Evolutionary conservation across 2,329 filamentous ascomycete genomes (phyloP).

Genomic region (Paecilomyces niveus): DNA sequence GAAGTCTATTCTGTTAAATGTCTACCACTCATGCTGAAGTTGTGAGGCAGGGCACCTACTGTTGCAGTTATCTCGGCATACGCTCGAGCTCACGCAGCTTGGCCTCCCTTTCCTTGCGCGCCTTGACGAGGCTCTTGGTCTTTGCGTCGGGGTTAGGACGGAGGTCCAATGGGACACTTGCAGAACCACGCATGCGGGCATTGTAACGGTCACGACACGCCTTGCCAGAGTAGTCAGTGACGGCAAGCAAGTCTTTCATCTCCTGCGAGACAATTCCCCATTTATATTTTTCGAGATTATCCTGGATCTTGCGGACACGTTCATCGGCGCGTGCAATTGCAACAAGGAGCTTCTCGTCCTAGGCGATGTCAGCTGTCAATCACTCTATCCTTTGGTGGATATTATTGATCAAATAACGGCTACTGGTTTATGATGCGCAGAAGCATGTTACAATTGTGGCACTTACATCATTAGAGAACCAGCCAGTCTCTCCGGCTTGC

Average conservation of each 20-base stretch:
- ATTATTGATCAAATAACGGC: background rate
- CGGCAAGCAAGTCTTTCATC: slow-evolving; percentile 32
- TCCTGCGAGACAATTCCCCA: slow-evolving; percentile 39
- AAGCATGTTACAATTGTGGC: background rate
- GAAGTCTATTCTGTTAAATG: background rate
- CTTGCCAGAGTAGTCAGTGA: slow-evolving; percentile 38
- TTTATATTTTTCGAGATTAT: slow-evolving; percentile 31
- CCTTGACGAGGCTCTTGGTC: background rate
- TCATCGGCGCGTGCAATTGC: slow-evolving; percentile 35
- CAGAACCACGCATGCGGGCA: slow-evolving; percentile 35
- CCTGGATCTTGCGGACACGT: slow-evolving; percentile 25
- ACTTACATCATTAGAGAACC: slow-evolving; percentile 43
- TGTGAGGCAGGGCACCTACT: background rate
- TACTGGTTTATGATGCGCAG: background rate
- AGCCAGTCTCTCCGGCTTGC: slow-evolving; percentile 41
- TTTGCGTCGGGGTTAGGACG: slow-evolving; percentile 12
- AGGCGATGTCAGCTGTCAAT: background rate
- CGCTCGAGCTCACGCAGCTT: background rate
- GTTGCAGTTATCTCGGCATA: background rate
- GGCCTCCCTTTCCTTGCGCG: background rate
- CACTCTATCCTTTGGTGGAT: background rate
- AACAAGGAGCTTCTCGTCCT: slow-evolving; percentile 40
- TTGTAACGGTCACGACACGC: slow-evolving; percentile 41
- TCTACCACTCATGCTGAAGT: background rate
- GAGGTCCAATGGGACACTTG: slow-evolving; percentile 36